A percentile compares a stretch with the other conserved stretches of the same genome.
These are phyloP conservation scores for Firmiana major DNA, from an alignment of 345 rosid genomes.

Conservation along the genomic window DNA sequence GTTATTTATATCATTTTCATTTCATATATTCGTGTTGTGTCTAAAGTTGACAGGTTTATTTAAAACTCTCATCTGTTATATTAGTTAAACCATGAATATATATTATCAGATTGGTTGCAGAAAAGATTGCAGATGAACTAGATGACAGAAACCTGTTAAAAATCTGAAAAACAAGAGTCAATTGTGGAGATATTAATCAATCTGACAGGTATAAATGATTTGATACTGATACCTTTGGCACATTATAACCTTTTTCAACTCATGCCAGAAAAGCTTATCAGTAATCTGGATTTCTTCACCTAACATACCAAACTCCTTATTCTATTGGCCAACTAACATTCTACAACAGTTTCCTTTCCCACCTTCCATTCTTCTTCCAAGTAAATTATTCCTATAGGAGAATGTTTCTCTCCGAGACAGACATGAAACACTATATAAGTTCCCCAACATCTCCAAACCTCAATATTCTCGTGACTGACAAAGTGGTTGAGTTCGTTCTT, in stretches of 20 bases:
- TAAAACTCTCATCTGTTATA: no score
- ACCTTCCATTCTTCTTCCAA: constrained; percentile 18
- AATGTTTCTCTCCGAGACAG: not conserved
- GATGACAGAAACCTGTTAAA: not conserved
- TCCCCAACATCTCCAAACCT: not conserved
- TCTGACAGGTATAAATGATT: not conserved
- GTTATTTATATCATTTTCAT: no score
- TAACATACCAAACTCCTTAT: constrained; percentile 10
- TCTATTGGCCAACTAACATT: constrained; percentile 22
- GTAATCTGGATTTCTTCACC: constrained; percentile 1
- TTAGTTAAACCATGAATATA: no score
- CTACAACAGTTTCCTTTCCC: not conserved
- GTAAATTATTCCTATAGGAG: not conserved
- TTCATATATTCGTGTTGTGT: no score
- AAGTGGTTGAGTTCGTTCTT: not conserved
- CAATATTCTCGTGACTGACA: not conserved
- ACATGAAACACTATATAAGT: not conserved
- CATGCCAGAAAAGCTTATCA: not conserved
- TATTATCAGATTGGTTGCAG: not conserved
- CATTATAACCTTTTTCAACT: not conserved
- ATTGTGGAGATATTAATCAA: not conserved
- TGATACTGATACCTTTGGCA: not conserved
- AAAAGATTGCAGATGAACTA: not conserved
- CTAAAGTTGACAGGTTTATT: no score
- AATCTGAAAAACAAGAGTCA: not conserved